Evolutionary conservation across 1,139 yeast genomes (phyloP).

Genomic region (Pichia sp.): DNA sequence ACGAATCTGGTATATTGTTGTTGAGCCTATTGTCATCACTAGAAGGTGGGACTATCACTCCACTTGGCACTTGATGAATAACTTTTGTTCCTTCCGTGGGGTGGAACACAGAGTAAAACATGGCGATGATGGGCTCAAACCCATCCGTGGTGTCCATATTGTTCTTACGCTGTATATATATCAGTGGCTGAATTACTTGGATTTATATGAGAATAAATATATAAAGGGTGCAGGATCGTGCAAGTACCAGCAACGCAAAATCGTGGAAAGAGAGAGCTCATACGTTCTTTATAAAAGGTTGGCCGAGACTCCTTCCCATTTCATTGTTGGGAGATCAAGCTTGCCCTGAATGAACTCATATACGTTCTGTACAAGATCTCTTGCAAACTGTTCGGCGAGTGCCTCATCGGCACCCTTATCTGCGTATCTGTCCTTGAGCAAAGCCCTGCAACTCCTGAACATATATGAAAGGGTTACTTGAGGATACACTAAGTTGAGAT

Average conservation of each 20-base stretch:
- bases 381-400: constrained; percentile 13
- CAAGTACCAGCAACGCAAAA: not conserved
- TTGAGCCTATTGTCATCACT: constrained; percentile 20
- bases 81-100: constrained; percentile 95
- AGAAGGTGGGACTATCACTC: constrained; percentile 40
- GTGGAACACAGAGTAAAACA: constrained; percentile 88
- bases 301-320: constrained; percentile 16
- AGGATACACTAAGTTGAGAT: constrained; percentile 12
- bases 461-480: constrained; percentile 15
- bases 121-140: constrained; percentile 77
- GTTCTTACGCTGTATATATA: not conserved
- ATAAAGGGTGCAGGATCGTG: not conserved
- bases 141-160: constrained; percentile 38
- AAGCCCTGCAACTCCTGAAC: constrained; percentile 13
- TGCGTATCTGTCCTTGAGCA: constrained; percentile 11
- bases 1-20: constrained; percentile 27
- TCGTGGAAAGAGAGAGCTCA: not conserved
- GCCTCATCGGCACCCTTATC: constrained; percentile 8
- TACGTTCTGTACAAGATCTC: constrained; percentile 13
- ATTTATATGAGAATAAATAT: not conserved
- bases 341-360: constrained; percentile 11
- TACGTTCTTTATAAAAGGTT: constrained; percentile 1
- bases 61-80: constrained; percentile 85
- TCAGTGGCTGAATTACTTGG: not conserved
- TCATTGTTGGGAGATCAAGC: constrained; percentile 16